Conservation (phyloP, 306 rosid species). For the Medicago arabica region DNA sequence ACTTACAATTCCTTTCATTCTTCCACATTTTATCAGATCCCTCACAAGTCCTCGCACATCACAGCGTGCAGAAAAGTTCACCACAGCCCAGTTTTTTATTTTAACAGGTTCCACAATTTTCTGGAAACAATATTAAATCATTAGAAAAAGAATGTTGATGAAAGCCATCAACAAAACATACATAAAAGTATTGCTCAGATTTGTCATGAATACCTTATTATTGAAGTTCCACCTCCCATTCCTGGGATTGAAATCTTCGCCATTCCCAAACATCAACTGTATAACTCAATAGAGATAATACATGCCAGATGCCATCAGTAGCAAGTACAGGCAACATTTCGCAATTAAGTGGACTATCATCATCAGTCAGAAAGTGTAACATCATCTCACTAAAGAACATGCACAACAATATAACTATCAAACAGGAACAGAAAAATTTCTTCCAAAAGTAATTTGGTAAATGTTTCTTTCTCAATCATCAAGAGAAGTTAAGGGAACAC, state of each 20-base stretch:
- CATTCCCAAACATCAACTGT: conserved; percentile 84
- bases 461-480: neutral
- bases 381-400: neutral
- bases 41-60: conserved; percentile 62
- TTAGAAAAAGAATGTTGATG: neutral
- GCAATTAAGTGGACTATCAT: neutral
- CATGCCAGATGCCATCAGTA: neutral
- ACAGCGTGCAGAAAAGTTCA: conserved; percentile 88
- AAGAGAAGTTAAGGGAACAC: neutral
- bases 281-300: neutral
- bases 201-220: conserved; percentile 62
- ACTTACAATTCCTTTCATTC: conserved; percentile 89
- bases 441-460: too few relatives aligned
- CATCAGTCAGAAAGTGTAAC: neutral
- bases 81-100: conserved; percentile 80
- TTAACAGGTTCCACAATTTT: conserved; percentile 65
- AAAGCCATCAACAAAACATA: neutral
- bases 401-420: neutral
- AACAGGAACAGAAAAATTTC: too few relatives aligned
- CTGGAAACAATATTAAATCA: conserved; percentile 45
- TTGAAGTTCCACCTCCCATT: conserved; percentile 96
- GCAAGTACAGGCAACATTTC: neutral
- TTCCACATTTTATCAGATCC: conserved; percentile 70
- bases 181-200: neutral
- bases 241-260: conserved; percentile 81